Evolutionary conservation across 2,329 filamentous ascomycete genomes (phyloP).

Genomic region (Epichloe baconii): DNA sequence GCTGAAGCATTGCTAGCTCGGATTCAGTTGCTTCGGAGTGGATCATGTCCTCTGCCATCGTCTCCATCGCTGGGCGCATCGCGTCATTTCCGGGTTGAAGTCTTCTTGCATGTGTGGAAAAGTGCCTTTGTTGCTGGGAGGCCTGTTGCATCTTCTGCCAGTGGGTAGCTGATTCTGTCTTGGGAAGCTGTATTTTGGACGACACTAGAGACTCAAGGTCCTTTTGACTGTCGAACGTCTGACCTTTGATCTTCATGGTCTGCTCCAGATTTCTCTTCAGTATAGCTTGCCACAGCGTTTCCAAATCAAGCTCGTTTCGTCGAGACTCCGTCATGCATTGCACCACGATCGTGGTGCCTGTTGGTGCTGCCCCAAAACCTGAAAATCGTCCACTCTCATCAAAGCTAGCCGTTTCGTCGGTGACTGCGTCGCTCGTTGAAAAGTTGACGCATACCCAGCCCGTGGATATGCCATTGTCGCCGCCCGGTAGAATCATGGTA

Average conservation of each 20-base stretch:
- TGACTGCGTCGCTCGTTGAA: constrained; percentile 51
- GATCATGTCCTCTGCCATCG: neutral
- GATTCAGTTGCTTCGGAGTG: neutral
- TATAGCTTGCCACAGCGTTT: constrained; percentile 35
- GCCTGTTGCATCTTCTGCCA: constrained; percentile 23
- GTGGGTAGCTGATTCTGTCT: constrained; percentile 17
- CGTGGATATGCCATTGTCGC: constrained; percentile 78
- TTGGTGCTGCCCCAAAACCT: constrained; percentile 54
- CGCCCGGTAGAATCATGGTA: constrained; percentile 47
- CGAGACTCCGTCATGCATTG: constrained; percentile 44
- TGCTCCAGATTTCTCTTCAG: constrained; percentile 23
- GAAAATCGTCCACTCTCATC: constrained; percentile 47
- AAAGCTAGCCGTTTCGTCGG: constrained; percentile 29
- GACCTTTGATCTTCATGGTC: constrained; percentile 17
- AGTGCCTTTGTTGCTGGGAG: constrained; percentile 21
- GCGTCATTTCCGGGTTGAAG: constrained; percentile 6
- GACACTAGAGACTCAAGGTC: constrained; percentile 19
- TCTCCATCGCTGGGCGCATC: neutral
- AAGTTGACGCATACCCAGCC: constrained; percentile 96
- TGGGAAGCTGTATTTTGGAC: constrained; percentile 20
- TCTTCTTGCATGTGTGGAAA: constrained; percentile 19
- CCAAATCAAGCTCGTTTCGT: constrained; percentile 38
- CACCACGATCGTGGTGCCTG: constrained; percentile 40
- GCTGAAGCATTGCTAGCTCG: constrained; percentile 12
- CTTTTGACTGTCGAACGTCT: constrained; percentile 11